A percentile compares a stretch with the other conserved stretches of the same genome.
phyloP scores from a whole-genome alignment of 208 protist genomes.

The Acanthamoeba healyi region DNA sequence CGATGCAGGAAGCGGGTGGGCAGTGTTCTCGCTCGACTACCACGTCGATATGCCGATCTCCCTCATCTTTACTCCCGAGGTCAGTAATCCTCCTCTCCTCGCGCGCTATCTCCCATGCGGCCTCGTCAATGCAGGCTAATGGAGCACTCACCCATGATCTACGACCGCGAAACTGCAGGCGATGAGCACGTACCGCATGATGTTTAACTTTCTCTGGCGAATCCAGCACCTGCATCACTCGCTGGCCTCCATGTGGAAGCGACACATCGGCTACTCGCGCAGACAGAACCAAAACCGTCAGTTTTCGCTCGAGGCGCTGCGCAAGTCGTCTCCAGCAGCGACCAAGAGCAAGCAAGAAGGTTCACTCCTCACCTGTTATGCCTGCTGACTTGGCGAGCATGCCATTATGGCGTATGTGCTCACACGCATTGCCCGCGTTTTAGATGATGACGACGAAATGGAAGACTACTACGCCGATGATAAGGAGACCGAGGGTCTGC shows the following conservation, averaged over 20 bases:
- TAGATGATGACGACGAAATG: conserved; percentile 36
- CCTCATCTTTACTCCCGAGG: conserved; percentile 83
- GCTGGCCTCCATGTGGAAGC: conserved; percentile 77
- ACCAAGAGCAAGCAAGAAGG: neutral
- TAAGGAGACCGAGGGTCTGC: conserved; percentile 43
- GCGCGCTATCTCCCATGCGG: no score
- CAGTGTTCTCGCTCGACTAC: conserved; percentile 91
- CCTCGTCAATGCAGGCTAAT: no score
- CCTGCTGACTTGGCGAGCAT: no score
- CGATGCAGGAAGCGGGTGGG: conserved; percentile 84
- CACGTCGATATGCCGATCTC: conserved; percentile 86
- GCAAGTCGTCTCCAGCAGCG: neutral
- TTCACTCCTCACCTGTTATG: neutral
- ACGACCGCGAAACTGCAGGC: neutral
- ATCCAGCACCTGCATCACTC: conserved; percentile 86
- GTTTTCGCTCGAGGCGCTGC: conserved; percentile 22
- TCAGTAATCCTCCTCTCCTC: neutral
- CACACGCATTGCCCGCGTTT: neutral
- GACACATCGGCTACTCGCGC: conserved; percentile 69
- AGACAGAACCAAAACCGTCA: conserved; percentile 23
- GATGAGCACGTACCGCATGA: conserved; percentile 77
- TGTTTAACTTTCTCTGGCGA: conserved; percentile 89
- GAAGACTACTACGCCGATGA: conserved; percentile 15
- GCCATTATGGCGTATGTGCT: neutral
- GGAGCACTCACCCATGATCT: conserved; percentile 73